These are phyloP conservation scores for Apophysomyces variabilis DNA, from an alignment of 371 early-diverging fungal genomes.

Conservation along the genomic window DNA sequence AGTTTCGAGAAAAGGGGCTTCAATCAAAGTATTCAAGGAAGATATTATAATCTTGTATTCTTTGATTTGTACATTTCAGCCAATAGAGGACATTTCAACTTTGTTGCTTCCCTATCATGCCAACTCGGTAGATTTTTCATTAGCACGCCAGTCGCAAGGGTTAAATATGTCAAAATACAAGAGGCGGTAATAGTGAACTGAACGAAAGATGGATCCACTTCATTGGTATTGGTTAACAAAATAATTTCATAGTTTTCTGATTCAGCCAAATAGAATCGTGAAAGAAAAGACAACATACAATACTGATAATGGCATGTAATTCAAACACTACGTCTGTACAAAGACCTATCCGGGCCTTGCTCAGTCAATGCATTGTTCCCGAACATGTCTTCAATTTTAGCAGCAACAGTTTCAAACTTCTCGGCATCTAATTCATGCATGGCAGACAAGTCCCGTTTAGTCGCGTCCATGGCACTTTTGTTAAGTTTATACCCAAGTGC, in stretches of 20 bases:
- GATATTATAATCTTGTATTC: no score
- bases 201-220: no score
- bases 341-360: conserved; percentile 16
- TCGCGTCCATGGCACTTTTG: conserved; percentile 25
- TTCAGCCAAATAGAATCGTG: no score
- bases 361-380: conserved; percentile 23
- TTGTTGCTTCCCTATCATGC: no score
- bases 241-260: background rate
- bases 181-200: no score
- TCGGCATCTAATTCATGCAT: conserved; percentile 20
- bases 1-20: no score
- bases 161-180: no score
- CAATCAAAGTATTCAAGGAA: no score
- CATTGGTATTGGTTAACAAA: background rate
- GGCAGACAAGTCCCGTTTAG: conserved; percentile 19
- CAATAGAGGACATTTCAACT: no score
- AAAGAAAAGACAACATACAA: background rate
- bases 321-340: background rate
- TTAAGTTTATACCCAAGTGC: conserved; percentile 17
- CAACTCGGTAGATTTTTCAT: no score
- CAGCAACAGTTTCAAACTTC: conserved; percentile 21
- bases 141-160: no score
- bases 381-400: conserved; percentile 27
- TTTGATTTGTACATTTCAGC: no score
- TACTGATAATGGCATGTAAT: background rate